Base-by-base conservation (phyloP, 805 yeast species). In the Candida lessepsii region DNA sequence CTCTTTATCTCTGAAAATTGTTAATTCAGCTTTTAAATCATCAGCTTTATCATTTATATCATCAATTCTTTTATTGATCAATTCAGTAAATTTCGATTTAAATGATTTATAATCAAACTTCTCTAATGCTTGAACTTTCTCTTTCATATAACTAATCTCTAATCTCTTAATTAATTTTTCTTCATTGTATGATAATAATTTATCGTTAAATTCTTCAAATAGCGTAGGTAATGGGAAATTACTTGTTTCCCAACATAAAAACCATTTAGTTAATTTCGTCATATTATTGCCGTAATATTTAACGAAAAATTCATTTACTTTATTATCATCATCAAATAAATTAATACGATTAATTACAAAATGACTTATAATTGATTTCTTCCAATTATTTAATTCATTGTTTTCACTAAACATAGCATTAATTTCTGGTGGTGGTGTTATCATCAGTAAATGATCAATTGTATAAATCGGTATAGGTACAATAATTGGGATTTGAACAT, bases 391-490 rank as follows among this genome's bases (percentile, higher is more conserved):
- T n/a, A 57, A 37, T 1, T 60, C 53, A 15, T 53, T 53, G 6
- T 39, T 50, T 11, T 45, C 48, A 26, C 48, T 20, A 16, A 32
- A 38, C 25, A 39, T 33, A 2, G 38, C 29, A 28, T 39, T 39
- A 4, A 31, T 27, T 16, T 32, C 37, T 29, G 49, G 43, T 6
- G 44, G 40, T 0, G 68, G 67, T 28, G 38, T 30, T 10, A 39
- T 8, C 23, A 29, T 24, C 19, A 39, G 42, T n/a, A 41, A 28
- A 20, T 48, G 51, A 20, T 40, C 27, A 2, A 48, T 19, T 5
- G 51, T 45, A 39, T 43, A 62, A 7, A 61, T 40, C 1, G 70
- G 65, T 2, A 60, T 44, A 2, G 73, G 73, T 0, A 67, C 56
- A 5, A 65, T 39, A 4, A 69, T 55, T 0, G 72, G 72, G 7